Evolutionary conservation across 169 alveolate species (phyloP), one percentile per base, ranked within the genome.

Genomic region (Plasmodium cynomolgi): DNA sequence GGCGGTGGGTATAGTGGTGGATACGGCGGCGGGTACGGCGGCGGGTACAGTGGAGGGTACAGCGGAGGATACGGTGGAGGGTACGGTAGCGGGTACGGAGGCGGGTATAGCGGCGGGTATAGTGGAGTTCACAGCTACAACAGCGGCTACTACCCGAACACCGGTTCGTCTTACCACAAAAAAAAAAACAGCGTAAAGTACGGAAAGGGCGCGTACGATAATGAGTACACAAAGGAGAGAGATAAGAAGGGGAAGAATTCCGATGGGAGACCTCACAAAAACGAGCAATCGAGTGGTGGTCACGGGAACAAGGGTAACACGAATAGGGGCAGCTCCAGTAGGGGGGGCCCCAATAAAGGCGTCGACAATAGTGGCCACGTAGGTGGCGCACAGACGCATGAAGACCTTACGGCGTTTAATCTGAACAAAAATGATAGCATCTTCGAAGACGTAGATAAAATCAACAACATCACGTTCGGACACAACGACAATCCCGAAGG

Each of bases 391-490:
- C 77, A 68, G n/a, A 68, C 41, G 37, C 44, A 72, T 31, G 81
- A 88, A 17, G 62, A 81, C 6, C 26, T 82, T 62, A 11, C 58
- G 8, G 26, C 81, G 8, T 50, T 86, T 31, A 23, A 15, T 31
- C 62, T 37, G 7, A 81, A 15, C 33, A 90, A 90, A 80, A 44
- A 90, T n/a, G 73, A 90, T 90, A 74, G 71, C 50, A 80, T 90
- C 72, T 29, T 39, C 47, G 94, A 90, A 80, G 94, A 90, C 9
- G 94, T 90, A 9, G 94, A 90, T 34, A 90, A 80, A 74, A 79
- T 90, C 31, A 90, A 90, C 50, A 90, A 54, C 50, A 90, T 90
- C 20, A 90, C 94, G n/a, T 90, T 90, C 26, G 94, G 94, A 7
- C 73, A 77, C 82, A 29, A 33, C 50, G 83, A 80, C 47, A 90